Evolutionary conservation across 768 basidiomycete species (phyloP), one percentile per base, ranked within the genome.

Genomic region (Tulasnella sp.): DNA sequence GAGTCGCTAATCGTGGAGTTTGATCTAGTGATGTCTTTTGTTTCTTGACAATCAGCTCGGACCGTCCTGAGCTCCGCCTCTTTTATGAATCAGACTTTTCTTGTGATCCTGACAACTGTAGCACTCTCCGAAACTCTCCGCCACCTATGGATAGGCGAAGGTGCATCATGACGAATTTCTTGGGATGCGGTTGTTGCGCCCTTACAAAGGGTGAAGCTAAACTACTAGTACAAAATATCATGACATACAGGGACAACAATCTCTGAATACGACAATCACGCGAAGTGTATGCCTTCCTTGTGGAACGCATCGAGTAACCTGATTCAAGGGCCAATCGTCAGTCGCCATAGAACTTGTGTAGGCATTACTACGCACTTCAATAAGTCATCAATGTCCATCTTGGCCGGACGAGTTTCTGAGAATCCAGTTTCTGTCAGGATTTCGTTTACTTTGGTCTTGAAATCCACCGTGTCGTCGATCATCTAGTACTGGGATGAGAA

Each of bases 351-450:
- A n/a, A 37, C 11, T 8, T 25, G 14, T 4, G 4, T 3, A 34
- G 11, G 32, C 15, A 27, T 5, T 32, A 39, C 8, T 21, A 71
- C 83, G 53, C 65, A 90, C 89, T 85, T 91, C 35, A 97, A 72
- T 21, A 97, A 73, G 67, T 94, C 93, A 62, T 94, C 86, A 9
- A 96, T 75, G 57, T 84, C 81, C 91, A 98, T 93, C 69, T 97
- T 97, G 2, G 90, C 80, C 1, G 88, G 89, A 42, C 93, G 79
- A 49, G 75, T 79, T 50, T 93, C 86, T 17, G 80, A 77, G 64
- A 80, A 83, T 0, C 79, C 84, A 4, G 81, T 80, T 50, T 86
- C 81, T 5, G 73, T 69, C 19, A 94, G 70, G 48, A 93, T 81
- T 61, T 78, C 73, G 59, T 92, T 86, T 4, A 93, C 76, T 49